Percentiles rank a stretch among this genome's conserved stretches.
Evolutionary conservation across 495 filamentous ascomycete genomes (phyloP).

Genomic region (Neurospora sp.): DNA sequence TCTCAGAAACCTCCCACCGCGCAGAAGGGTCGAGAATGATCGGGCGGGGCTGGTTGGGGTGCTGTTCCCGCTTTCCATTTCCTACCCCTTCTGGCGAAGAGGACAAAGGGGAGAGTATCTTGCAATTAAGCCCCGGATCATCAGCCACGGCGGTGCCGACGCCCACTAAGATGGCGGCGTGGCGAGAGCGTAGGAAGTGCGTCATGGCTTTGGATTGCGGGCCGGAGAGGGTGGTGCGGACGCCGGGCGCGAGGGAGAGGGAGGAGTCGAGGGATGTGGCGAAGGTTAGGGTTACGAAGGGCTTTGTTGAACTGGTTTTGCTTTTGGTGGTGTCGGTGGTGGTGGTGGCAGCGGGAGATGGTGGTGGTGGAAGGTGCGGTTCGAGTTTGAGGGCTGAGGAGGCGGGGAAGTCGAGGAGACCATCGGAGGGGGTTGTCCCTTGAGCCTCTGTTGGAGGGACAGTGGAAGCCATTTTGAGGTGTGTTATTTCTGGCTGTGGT

Average conservation of each 20-base stretch:
- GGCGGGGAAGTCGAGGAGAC: slow-evolving; percentile 5
- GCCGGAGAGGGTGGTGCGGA: slow-evolving; percentile 71
- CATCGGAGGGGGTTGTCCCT: background rate
- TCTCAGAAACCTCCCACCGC: slow-evolving; percentile 52
- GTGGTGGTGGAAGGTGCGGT: slow-evolving; percentile 3
- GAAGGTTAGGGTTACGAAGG: slow-evolving; percentile 64
- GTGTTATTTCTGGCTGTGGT: background rate
- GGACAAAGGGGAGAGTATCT: slow-evolving; percentile 20
- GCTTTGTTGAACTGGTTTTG: background rate
- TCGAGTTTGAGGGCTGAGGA: background rate
- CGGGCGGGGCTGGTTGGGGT: slow-evolving; percentile 54
- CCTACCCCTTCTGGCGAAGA: slow-evolving; percentile 22
- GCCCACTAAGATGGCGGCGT: slow-evolving; percentile 79
- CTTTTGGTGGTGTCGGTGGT: background rate
- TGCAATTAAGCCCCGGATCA: slow-evolving; percentile 72
- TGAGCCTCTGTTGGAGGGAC: slow-evolving; percentile 1
- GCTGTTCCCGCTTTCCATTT: background rate
- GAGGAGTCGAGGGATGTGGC: slow-evolving; percentile 81
- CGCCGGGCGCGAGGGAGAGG: slow-evolving; percentile 62
- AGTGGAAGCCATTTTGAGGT: background rate
- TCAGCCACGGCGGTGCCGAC: slow-evolving; percentile 76
- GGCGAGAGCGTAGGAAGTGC: slow-evolving; percentile 71
- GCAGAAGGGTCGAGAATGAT: slow-evolving; percentile 66
- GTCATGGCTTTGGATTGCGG: slow-evolving; percentile 80
- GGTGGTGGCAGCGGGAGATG: background rate